phyloP scores from a whole-genome alignment of 2,329 filamentous ascomycete species.

The Pseudonectria foliicola region DNA sequence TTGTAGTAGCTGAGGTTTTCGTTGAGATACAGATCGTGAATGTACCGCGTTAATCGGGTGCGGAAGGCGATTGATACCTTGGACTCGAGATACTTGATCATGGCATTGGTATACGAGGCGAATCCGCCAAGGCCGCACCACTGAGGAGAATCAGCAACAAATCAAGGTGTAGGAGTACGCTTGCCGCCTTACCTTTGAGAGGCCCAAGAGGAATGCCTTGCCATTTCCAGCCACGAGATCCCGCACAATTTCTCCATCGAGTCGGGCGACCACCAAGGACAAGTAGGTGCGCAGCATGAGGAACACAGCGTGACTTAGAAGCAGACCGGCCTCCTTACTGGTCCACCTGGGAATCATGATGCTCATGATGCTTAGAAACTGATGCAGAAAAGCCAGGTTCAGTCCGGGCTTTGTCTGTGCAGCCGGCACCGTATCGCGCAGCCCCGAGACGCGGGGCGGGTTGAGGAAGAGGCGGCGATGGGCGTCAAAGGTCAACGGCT shows the following conservation, averaged over 20 bases:
- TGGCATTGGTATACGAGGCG: constrained; percentile 94
- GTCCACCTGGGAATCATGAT: constrained; percentile 97
- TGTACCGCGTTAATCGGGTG: constrained; percentile 88
- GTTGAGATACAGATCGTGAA: constrained; percentile 94
- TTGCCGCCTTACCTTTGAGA: constrained; percentile 56
- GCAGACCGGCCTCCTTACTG: constrained; percentile 87
- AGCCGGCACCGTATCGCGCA: constrained; percentile 72
- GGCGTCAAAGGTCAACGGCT: constrained; percentile 90
- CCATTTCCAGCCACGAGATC: constrained; percentile 95
- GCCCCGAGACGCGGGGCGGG: constrained; percentile 74
- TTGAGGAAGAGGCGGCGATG: constrained; percentile 90
- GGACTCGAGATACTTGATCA: constrained; percentile 97
- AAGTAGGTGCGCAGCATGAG: constrained; percentile 89
- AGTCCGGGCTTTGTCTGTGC: constrained; percentile 88
- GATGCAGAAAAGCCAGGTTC: constrained; percentile 92
- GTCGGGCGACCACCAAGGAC: constrained; percentile 81
- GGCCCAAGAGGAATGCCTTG: constrained; percentile 77
- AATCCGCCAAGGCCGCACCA: constrained; percentile 93
- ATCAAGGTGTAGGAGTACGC: background rate
- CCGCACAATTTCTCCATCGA: constrained; percentile 93
- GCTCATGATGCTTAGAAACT: constrained; percentile 91
- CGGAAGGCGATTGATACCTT: constrained; percentile 98
- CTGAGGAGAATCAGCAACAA: constrained; percentile 24
- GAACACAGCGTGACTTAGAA: constrained; percentile 84
- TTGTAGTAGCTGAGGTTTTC: constrained; percentile 96